phyloP scores from a whole-genome alignment of 2,329 filamentous ascomycete genomes.

The Ophiocordyceps unilateralis region DNA sequence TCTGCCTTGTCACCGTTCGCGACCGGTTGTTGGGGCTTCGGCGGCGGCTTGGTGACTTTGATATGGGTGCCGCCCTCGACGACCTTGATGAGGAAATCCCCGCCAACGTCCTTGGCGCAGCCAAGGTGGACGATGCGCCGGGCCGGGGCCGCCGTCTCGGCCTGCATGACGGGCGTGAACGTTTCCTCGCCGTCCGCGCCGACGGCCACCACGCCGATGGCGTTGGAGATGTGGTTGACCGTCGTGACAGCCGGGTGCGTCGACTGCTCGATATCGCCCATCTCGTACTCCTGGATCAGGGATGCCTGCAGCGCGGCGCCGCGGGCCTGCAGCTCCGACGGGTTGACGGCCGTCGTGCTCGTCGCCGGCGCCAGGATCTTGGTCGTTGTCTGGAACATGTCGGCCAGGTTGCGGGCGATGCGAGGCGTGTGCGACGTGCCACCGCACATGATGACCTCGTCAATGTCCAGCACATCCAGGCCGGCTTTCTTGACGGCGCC shows the following conservation, averaged over 20 bases:
- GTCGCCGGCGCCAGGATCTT: conserved; percentile 71
- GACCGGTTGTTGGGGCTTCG: conserved; percentile 56
- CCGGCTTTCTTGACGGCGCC: conserved; percentile 80
- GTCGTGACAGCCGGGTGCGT: conserved; percentile 91
- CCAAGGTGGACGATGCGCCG: conserved; percentile 67
- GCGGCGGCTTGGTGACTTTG: conserved; percentile 78
- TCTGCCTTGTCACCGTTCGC: conserved; percentile 43
- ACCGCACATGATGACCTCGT: conserved; percentile 86
- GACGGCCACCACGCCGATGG: conserved; percentile 68
- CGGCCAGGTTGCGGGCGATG: conserved; percentile 64
- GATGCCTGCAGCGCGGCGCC: conserved; percentile 93
- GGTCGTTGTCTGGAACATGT: conserved; percentile 68
- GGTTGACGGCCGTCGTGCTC: conserved; percentile 65
- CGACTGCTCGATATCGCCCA: conserved; percentile 85
- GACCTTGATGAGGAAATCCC: conserved; percentile 75
- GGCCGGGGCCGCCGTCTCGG: conserved; percentile 80
- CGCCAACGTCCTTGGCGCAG: conserved; percentile 55
- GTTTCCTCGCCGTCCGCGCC: conserved; percentile 41
- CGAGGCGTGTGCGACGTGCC: conserved; percentile 88
- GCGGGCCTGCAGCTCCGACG: conserved; percentile 73
- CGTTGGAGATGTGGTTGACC: conserved; percentile 74
- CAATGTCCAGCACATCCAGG: conserved; percentile 79
- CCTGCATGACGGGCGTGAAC: conserved; percentile 66
- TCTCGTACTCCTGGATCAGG: conserved; percentile 85
- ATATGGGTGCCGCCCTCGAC: conserved; percentile 82